These are phyloP conservation scores for Protomyces macrosporus DNA, from an alignment of 1,139 yeast species.

Conservation along the genomic window DNA sequence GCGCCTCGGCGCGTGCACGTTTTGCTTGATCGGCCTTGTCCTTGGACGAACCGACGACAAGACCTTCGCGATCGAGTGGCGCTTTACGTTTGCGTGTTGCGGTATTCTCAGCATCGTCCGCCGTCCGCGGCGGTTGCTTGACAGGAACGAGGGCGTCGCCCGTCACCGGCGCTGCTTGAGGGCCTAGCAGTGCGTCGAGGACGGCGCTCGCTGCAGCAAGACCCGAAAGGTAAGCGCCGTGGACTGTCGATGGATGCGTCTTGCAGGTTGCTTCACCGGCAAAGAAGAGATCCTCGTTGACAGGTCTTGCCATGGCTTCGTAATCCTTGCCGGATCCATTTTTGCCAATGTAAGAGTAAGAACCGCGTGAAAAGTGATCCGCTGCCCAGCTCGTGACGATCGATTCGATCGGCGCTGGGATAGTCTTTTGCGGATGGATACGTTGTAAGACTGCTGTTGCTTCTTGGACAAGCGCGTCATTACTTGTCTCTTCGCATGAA, in stretches of 20 bases:
- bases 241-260: constrained; percentile 45
- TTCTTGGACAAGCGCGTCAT: constrained; percentile 39
- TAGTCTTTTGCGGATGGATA: constrained; percentile 35
- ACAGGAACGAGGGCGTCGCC: constrained; percentile 38
- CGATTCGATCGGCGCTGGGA: constrained; percentile 39
- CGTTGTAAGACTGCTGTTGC: constrained; percentile 38
- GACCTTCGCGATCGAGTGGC: constrained; percentile 1
- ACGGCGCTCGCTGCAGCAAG: constrained; percentile 44
- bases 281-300: constrained; percentile 41
- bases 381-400: constrained; percentile 46
- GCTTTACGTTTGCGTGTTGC: not conserved
- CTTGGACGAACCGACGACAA: not conserved
- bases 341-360: constrained; percentile 44
- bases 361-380: constrained; percentile 43
- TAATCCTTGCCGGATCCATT: constrained; percentile 46
- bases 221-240: constrained; percentile 46
- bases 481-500: constrained; percentile 37
- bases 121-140: constrained; percentile 27
- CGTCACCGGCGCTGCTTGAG: constrained; percentile 40
- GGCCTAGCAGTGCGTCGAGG: constrained; percentile 42
- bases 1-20: constrained; percentile 29
- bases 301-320: constrained; percentile 41
- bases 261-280: constrained; percentile 48
- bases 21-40: constrained; percentile 24
- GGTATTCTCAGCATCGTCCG: not conserved